Evolutionary conservation across 2,329 filamentous ascomycete genomes (phyloP), one percentile per base, ranked within the genome.

Genomic region (Monosporascus sp.): DNA sequence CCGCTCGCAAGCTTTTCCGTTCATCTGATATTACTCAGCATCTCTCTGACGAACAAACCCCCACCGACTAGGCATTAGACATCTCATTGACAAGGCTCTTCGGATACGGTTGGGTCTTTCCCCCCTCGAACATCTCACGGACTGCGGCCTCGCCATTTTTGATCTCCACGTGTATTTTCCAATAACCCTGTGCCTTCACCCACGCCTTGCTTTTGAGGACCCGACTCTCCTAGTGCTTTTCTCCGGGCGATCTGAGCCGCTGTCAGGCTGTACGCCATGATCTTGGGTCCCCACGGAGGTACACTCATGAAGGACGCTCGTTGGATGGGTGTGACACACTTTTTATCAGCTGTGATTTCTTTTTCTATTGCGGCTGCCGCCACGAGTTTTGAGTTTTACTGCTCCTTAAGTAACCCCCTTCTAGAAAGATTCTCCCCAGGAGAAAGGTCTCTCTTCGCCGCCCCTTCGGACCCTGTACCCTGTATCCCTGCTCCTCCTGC

Each of bases 1-100:
- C 48, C 40, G 14, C 48, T 44, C 51, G 52, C 51, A 50, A 52
- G 31, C 47, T 53, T 38, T 52, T 43, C 44, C 49, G 44, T 52
- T 35, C 9, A 35, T 35, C 4, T 14, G 4, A 5, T 14, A 5
- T 35, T 5, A 14, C 11, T 35, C 31, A 5, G 31, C 31, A 1
- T 14, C 31, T 35, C 8, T 11, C 31, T 35, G 11, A 35, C 11
- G 1, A 14, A 31, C 27, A 11, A 26, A 1, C 9, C 9, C 27
- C 9, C 9, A 31, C 27, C 27, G 3, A 11, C 3, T 31, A 31
- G 9, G 9, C 27, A 31, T 9, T 31, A 11, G 27, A 9, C 9
- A 11, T 31, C 27, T 9, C 27, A 31, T 11, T 31, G 27, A 6
- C 40, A 43, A 22, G 8, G 3, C 40, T 43, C 19, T 22, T 43